Evolutionary conservation across 139 green algal genomes (phyloP).

Genomic region (Chlamydomonas urium): DNA sequence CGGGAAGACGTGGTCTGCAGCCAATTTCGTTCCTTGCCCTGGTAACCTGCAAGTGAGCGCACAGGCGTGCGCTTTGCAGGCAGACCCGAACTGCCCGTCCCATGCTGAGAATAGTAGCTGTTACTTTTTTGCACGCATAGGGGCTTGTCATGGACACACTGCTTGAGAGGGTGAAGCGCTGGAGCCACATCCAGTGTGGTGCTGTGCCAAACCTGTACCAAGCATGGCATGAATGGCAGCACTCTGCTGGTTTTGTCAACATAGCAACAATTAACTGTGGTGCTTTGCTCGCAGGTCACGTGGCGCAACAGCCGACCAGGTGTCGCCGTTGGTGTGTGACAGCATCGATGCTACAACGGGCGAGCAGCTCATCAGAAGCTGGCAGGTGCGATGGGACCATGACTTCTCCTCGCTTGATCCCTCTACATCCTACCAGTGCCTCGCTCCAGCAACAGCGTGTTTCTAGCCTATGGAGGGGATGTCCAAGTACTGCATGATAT

Average conservation of each 20-base stretch:
- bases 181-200: not conserved
- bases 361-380: conserved; percentile 24
- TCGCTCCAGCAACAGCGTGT: too few species aligned
- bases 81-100: too few species aligned
- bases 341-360: not conserved
- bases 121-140: too few species aligned
- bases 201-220: not conserved
- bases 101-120: too few species aligned
- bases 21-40: not conserved
- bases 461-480: too few species aligned
- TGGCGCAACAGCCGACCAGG: not conserved
- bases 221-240: not conserved
- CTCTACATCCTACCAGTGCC: too few species aligned
- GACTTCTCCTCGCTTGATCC: too few species aligned
- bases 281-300: not conserved
- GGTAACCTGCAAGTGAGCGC: too few species aligned
- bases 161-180: too few species aligned
- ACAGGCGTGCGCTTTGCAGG: too few species aligned
- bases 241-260: not conserved
- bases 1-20: not conserved
- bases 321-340: not conserved
- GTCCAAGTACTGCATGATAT: too few species aligned
- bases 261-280: not conserved
- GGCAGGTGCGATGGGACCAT: conserved; percentile 44
- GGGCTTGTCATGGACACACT: not conserved